Evolutionary conservation across 305 asterid genomes (phyloP).

Genomic region (Plantago coronopus): DNA sequence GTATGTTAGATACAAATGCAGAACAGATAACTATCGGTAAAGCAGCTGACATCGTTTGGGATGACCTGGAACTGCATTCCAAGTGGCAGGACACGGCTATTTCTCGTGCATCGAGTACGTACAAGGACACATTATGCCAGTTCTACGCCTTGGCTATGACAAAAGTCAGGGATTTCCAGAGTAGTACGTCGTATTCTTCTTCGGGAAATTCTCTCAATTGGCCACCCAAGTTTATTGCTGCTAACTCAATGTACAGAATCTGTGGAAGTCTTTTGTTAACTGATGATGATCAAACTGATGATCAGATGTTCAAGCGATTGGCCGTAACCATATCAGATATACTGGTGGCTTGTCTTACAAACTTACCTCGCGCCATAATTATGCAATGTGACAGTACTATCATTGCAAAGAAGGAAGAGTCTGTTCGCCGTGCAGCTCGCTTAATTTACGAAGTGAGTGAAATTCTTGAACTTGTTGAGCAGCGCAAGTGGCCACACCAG

Average conservation of each 20-base stretch:
- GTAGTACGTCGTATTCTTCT: neutral
- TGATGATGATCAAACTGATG: conserved; percentile 20
- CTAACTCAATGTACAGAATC: conserved; percentile 54
- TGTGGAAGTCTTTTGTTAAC: conserved; percentile 36
- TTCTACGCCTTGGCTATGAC: neutral
- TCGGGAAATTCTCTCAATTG: conserved; percentile 30
- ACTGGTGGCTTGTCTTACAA: conserved; percentile 49
- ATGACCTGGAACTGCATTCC: neutral
- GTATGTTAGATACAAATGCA: neutral
- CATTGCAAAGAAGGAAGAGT: conserved; percentile 38
- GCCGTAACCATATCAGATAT: conserved; percentile 46
- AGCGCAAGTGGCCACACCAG: conserved; percentile 19
- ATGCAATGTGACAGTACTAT: conserved; percentile 33
- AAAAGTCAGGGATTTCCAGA: neutral
- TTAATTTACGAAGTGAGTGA: conserved; percentile 48
- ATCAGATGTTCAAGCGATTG: conserved; percentile 36
- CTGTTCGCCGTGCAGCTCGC: conserved; percentile 41
- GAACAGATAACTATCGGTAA: neutral
- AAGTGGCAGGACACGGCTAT: neutral
- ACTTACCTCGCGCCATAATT: conserved; percentile 34
- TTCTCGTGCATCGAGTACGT: neutral
- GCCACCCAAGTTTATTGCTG: conserved; percentile 44
- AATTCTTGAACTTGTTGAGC: conserved; percentile 40
- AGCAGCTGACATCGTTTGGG: conserved; percentile 3
- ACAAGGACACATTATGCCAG: neutral